Evolutionary conservation across 768 basidiomycete species (phyloP), one percentile per base, ranked within the genome.

Genomic region (Myochromella boudieri): DNA sequence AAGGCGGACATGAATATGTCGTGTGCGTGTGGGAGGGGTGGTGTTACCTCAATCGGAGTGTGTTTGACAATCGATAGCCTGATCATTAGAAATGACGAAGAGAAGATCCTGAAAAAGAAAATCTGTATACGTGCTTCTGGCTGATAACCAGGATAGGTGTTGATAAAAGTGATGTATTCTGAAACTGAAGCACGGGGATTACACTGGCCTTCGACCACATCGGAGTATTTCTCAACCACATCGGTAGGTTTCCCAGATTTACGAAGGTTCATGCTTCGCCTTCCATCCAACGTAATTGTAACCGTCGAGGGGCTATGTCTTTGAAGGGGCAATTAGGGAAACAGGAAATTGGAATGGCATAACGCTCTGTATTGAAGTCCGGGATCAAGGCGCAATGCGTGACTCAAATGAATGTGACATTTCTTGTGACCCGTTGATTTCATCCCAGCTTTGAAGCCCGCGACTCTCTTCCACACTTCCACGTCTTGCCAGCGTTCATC

Each of bases 1-100:
- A 42, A 43, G 44, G 48, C 53, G 49, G 47, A 55, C 37, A 58
- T 55, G 54, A 53, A 55, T n/a, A 41, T 32, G 22, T 44, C 38
- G 48, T 41, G 44, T 42, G 49, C 32, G 37, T 49, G 43, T 38
- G 33, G 37, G 39, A 29, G 36, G n/a, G 46, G 33, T 42, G 46
- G 17, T 27, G 27, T 38, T 38, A 37, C 37, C 42, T 40, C 42
- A 48, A 40, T 52, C 46, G 42, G 46, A 52, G 51, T 42, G 42
- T 52, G 51, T 52, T 53, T 44, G 45, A 43, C 49, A 52, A 55
- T 51, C 54, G 46, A 53, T 53, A 22, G 32, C 31, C 24, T 26
- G 6, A 34, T 8, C 28, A 14, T 29, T 39, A 40, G 21, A 26
- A 28, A 55, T 53, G 46, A 46, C 44, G 37, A 33, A 51, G 37